Evolutionary conservation across 140 eudicot species (phyloP), one percentile per base, ranked within the genome.

Genomic region (Senecio squalidus): DNA sequence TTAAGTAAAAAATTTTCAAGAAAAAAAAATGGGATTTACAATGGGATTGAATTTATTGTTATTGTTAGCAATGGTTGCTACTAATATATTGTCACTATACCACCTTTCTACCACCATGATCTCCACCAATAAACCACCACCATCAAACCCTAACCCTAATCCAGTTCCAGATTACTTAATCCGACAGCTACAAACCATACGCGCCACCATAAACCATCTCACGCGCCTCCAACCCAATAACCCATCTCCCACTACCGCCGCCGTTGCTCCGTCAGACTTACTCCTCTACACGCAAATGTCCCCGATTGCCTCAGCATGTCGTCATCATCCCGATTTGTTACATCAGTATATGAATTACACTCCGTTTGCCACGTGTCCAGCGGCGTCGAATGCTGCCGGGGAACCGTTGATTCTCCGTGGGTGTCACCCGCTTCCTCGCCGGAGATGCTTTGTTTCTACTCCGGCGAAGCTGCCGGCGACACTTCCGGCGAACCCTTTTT

Each of bases 141-240:
- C 57, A 23, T 73, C 8, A 76, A 71, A 16, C 76, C 13, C 74
- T 0, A 80, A 72, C 58, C 91, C 96, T n/a, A n/a, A n/a, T 5
- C 82, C 82, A 38, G 88, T 86, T 66, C 98, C 90, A 28, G 74
- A 86, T 71, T 91, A 76, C 75, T 86, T 86, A 14, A 94, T 91
- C 71, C 80, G 78, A 50, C 77, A 72, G 13, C 77, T 72, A 4
- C 77, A 72, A 6, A 91, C 96, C 72, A 86, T 91, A 74, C 98
- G 94, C 94, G 95, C 98, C 94, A 86, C 98, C 86, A 86, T 91
- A 55, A 78, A 72, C 81, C 98, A 86, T 78, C 96, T 91, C 90
- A 90, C 97, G 78, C 79, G 88, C 85, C 87, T 73, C 73, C 96
- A 88, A 10, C 76, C 84, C 20, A 50, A 77, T 25, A 55, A 67